Base-by-base conservation (phyloP, 208 protist genomes). In the Sergeia podlipaevii region DNA sequence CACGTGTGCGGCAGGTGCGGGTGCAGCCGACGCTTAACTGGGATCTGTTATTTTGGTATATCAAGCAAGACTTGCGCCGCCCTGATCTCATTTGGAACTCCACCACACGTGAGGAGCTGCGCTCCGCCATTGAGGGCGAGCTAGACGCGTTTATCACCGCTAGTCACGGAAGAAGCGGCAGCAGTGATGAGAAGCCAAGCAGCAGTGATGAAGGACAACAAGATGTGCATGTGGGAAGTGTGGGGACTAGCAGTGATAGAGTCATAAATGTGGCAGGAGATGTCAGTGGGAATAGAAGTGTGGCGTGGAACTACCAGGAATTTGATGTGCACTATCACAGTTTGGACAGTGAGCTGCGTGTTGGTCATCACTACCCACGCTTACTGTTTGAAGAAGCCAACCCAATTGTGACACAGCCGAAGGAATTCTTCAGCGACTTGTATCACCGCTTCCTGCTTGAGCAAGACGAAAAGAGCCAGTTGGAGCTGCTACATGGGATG, bases 1-100 rank as follows among this genome's bases (percentile, higher is more conserved):
- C 70, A 54, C 76, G 82, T 13, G 39, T 56, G 13, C 58, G 86
- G 18, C 15, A 84, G 21, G 55, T 93, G 8, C 69, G 67, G 0
- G 74, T 94, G 28, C 49, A 70, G 23, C 52, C 85, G 23, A 73
- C 70, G 30, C 64, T 94, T n/a, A 97, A 97, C 57, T 97, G 94
- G 91, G 56, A 49, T 34, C 80, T 97, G 79, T 83, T 97, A 45
- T 96, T 96, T 51, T 82, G 87, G 47, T 75, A 96, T 34, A 30
- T 95, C 7, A 81, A 83, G 50, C 64, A 76, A 18, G 87, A 97
- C 51, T 89, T 97, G 65, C 54, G 73, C 47, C 78, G 86, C 17
- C 77, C 91, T 2, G 91, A 97, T 56, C 69, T 97, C 7, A 96
- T 97, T 50, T 97, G 94, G 91, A 97, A 96, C 53, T 82, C 92